Evolutionary conservation across 371 early-diverging fungal species (phyloP).

Genomic region (Actinomortierella wolfii): DNA sequence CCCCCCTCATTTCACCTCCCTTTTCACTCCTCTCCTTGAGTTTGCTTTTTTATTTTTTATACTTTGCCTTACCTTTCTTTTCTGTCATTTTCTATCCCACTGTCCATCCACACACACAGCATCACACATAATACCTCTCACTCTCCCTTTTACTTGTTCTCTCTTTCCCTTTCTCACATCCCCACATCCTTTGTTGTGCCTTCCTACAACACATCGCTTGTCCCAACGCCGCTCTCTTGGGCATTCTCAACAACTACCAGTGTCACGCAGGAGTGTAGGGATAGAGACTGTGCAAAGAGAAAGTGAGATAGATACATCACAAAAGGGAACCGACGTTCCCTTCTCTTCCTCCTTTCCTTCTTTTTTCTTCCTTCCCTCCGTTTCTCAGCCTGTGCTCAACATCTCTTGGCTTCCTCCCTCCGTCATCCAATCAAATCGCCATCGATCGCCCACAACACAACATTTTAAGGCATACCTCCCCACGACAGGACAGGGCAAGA

Average conservation of each 20-base stretch:
- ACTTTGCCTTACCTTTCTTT: neutral
- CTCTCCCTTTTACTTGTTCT: conserved; percentile 1
- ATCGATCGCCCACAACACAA: too few species aligned
- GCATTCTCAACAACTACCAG: neutral
- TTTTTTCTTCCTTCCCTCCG: neutral
- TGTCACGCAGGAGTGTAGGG: neutral
- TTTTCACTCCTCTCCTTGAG: conserved; percentile 1
- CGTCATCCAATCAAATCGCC: neutral
- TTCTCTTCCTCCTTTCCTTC: neutral
- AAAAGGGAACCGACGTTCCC: neutral
- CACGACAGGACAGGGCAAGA: too few species aligned
- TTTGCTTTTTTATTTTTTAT: conserved; percentile 5
- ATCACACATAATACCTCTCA: neutral
- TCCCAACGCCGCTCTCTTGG: neutral
- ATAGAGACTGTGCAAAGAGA: neutral
- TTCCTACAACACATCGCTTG: neutral
- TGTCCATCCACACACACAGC: neutral
- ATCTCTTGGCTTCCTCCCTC: conserved; percentile 4
- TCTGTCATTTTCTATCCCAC: neutral
- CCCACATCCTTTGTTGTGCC: neutral
- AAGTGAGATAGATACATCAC: neutral
- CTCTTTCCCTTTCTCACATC: neutral
- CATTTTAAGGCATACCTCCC: too few species aligned
- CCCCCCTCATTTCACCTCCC: neutral
- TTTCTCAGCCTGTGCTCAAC: neutral